phyloP scores from a whole-genome alignment of 1,284 basidiomycete species.

The Sanghuangporus baumii region DNA sequence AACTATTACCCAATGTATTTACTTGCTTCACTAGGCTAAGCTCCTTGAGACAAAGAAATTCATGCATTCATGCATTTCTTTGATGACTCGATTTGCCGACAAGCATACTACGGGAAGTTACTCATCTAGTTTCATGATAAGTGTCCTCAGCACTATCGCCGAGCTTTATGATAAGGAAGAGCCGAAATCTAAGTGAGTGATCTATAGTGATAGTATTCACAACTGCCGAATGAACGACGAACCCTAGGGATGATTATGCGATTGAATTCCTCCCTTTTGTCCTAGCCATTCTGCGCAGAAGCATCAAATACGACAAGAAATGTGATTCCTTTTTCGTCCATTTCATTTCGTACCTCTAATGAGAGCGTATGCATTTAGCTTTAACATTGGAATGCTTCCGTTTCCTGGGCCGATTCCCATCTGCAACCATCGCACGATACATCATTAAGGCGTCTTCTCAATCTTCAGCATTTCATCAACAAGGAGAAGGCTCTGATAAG shows the following conservation, averaged over 20 bases:
- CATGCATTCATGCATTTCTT: not conserved
- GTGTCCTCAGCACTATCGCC: constrained; percentile 1
- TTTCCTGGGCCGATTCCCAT: constrained; percentile 29
- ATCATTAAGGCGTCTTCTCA: constrained; percentile 21
- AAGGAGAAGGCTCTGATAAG: not conserved
- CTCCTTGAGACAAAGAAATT: not conserved
- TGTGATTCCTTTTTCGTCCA: not conserved
- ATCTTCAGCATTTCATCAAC: not conserved
- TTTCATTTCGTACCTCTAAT: not conserved
- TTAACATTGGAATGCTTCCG: constrained; percentile 46
- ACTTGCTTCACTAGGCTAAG: not conserved
- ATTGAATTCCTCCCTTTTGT: constrained; percentile 1
- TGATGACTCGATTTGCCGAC: constrained; percentile 7
- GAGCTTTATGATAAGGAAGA: not conserved
- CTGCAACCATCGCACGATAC: constrained; percentile 27
- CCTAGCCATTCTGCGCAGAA: constrained; percentile 7
- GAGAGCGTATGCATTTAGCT: constrained; percentile 25
- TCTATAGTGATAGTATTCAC: not conserved
- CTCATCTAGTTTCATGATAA: constrained; percentile 6
- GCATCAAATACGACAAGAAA: constrained; percentile 4
- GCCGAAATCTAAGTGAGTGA: not conserved
- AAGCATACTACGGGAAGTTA: constrained; percentile 4
- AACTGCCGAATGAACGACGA: not conserved
- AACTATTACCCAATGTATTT: not conserved
- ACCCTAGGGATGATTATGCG: not conserved